Percentiles rank a stretch among this genome's conserved stretches.
phyloP scores from a whole-genome alignment of 1,139 yeast species.

The Blastobotrys apis region DNA sequence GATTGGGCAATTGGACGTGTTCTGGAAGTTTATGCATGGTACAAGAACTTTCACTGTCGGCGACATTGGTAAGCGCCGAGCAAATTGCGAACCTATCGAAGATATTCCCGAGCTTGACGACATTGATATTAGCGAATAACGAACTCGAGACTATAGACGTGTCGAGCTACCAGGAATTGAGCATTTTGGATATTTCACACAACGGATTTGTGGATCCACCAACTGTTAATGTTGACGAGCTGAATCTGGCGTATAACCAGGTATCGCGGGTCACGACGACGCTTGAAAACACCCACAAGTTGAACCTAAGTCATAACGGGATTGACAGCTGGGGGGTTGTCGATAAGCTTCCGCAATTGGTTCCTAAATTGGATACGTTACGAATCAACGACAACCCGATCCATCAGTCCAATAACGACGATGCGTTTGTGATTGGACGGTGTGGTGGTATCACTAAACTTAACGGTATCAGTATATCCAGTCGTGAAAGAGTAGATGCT shows the following conservation, averaged over 20 bases:
- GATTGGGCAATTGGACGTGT: slow-evolving; percentile 35
- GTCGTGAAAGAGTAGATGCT: slow-evolving; percentile 53
- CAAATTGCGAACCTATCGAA: slow-evolving; percentile 34
- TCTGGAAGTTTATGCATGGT: slow-evolving; percentile 19
- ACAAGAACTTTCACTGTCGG: slow-evolving; percentile 36
- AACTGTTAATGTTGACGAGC: slow-evolving; percentile 1
- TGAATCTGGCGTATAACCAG: slow-evolving; percentile 30
- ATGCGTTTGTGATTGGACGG: slow-evolving; percentile 48
- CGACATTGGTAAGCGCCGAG: slow-evolving; percentile 33
- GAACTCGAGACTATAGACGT: slow-evolving; percentile 17
- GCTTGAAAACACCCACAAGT: slow-evolving; percentile 8
- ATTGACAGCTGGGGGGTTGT: slow-evolving; percentile 47
- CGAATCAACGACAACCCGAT: slow-evolving; percentile 54
- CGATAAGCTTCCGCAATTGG: slow-evolving; percentile 38
- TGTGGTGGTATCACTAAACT: slow-evolving; percentile 40
- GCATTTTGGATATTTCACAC: slow-evolving; percentile 44
- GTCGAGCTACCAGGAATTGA: slow-evolving; percentile 21
- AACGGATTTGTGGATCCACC: slow-evolving; percentile 41
- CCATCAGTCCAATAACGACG: slow-evolving; percentile 34
- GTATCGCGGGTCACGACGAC: slow-evolving; percentile 11
- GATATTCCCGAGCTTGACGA: slow-evolving; percentile 44
- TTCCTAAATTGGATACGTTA: slow-evolving; percentile 43
- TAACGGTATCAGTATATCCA: slow-evolving; percentile 52
- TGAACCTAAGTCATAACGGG: slow-evolving; percentile 50
- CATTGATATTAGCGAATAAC: slow-evolving; percentile 50